Evolutionary conservation across 2,329 filamentous ascomycete genomes (phyloP), one percentile per base, ranked within the genome.

Genomic region (Calonectria crousiana): DNA sequence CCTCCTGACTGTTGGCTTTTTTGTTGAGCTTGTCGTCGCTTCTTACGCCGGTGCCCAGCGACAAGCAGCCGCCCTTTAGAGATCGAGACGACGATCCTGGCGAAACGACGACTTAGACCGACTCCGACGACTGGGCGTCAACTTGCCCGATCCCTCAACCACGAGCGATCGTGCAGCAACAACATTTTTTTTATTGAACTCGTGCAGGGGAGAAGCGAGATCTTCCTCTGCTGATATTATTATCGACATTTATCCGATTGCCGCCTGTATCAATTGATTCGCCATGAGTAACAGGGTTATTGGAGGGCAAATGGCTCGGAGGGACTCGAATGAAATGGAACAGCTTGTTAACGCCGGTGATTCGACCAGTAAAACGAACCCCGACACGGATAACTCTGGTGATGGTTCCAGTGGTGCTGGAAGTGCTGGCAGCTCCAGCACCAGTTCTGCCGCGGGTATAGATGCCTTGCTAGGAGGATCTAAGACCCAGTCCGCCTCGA

Each of bases 71-170:
- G 38, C n/a, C 30, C 2, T 13, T 9, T n/a, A 32, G 38, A 60
- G 26, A 62, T 58, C 34, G 56, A 66, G 36, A 74, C 20, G 34
- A 52, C 52, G 34, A 69, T 34, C n/a, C 44, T 18, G 38, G 32
- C 60, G 34, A 69, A 23, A 71, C 51, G 47, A 65, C 49, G 32
- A 60, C 56, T 60, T 60, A 60, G 56, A 60, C 56, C 56, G 56
- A 38, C 56, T 38, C 56, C 56, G 56, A 60, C 56, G 56, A 60
- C 56, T 60, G 56, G 56, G 56, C 56, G 56, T 10, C 56, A 38
- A 60, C 56, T 60, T 11, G 34, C 32, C 56, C 56, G 36, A 60
- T 32, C 23, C 9, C 13, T 36, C 56, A 38, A 60, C 56, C n/a
- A 60, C 56, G 56, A 60, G 56, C 32, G 56, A 60, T 60, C 56